Base-by-base conservation (phyloP, 345 rosid genomes). In the Stellera chamaejasme region DNA sequence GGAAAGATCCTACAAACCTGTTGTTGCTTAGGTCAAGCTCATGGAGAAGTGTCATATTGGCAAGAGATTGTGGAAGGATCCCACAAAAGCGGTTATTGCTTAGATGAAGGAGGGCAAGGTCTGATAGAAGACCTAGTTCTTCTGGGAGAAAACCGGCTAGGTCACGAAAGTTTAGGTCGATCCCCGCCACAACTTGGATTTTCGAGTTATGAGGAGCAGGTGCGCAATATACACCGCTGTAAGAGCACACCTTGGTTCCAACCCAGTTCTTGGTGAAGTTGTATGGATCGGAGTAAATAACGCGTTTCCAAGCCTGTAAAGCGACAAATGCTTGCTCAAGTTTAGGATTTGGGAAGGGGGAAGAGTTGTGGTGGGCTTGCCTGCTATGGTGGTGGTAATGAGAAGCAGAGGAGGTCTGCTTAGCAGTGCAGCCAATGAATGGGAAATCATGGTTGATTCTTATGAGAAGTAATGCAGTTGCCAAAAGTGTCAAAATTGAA, bases 21-120 rank as follows among this genome's bases (percentile, higher is more conserved):
- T 91, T 91, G 68, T 85, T 88, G 47, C 98, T 91, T 27, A 91
- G 66, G 68, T 91, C 96, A 15, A 91, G 92, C 79, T 91, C 98
- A 46, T 58, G 75, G 59, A 88, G 82, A 59, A 82, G 75, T 0
- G 88, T 56, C n/a, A 88, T 81, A 43, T 83, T 79, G 47, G 92
- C 54, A 43, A 88, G 44, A 15, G 77, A 67, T 45, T 47, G 69
- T 25, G 98, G 98, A 63, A 91, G 64, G 62, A 82, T 69, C 10
- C 98, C 98, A n/a, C 98, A 88, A 56, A 88, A 85, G 13, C 96
- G 81, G 65, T 91, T 91, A 71, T 82, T 85, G 51, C 80, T 91
- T 25, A 91, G 66, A 55, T 91, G 96, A 63, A 91, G 55, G 71
- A 91, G 84, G 39, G 92, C 77, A 10, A 87, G 73, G 65, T 88